phyloP scores from a whole-genome alignment of 306 rosid species.

The Glycine soja region DNA sequence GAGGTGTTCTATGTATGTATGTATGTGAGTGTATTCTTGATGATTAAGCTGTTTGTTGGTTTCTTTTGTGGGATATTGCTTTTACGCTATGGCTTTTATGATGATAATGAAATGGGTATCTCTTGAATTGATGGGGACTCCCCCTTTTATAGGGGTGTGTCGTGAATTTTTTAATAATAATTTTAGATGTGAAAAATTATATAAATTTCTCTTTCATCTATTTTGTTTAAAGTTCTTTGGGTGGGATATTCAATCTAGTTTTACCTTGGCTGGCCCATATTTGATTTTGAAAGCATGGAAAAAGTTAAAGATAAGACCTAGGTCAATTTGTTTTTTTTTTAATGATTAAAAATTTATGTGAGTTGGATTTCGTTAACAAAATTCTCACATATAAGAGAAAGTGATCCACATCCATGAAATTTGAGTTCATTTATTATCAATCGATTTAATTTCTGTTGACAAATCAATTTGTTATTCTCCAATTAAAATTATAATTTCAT shows the following conservation, averaged over 20 bases:
- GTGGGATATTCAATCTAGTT: constrained; percentile 47
- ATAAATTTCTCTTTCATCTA: not conserved
- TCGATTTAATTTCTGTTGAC: no score
- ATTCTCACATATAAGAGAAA: no score
- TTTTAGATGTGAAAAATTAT: not conserved
- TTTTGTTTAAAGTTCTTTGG: not conserved
- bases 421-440: no score
- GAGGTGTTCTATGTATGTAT: not conserved
- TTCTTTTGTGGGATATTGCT: not conserved
- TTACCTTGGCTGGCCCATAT: constrained; percentile 33
- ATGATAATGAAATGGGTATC: constrained; percentile 24
- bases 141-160: constrained; percentile 26
- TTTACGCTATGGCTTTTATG: not conserved
- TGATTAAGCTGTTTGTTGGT: not conserved
- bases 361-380: no score
- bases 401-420: no score
- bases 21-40: not conserved
- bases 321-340: no score
- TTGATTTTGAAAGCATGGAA: constrained; percentile 43
- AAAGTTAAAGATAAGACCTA: not conserved
- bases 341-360: no score
- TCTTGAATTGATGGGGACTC: not conserved
- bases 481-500: no score
- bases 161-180: not conserved
- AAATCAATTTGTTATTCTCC: no score